These are phyloP conservation scores for Candida gigantensis DNA, from an alignment of 1,139 yeast species.

Conservation along the genomic window DNA sequence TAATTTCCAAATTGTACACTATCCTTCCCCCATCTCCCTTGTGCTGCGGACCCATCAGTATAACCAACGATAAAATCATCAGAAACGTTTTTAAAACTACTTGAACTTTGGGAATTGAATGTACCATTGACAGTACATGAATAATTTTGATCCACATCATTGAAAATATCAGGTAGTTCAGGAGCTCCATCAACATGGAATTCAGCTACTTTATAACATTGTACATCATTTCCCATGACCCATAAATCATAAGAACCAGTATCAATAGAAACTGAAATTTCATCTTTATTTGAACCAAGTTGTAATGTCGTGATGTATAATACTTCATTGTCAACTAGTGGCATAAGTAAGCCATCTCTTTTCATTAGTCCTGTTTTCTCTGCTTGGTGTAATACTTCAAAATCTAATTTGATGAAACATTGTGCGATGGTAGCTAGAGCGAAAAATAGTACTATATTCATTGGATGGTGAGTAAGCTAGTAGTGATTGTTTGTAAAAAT, in stretches of 20 bases:
- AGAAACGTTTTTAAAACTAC: conserved; percentile 5
- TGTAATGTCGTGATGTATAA: conserved; percentile 42
- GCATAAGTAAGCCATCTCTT: background rate
- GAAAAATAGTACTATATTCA: background rate
- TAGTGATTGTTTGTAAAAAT: too few relatives aligned
- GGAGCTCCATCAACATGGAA: conserved; percentile 9
- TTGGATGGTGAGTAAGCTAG: too few relatives aligned
- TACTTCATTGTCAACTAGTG: conserved; percentile 4
- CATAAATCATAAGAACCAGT: conserved; percentile 50
- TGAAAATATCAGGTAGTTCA: conserved; percentile 9
- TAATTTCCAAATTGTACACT: conserved; percentile 33
- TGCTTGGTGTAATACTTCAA: background rate
- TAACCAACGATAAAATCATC: conserved; percentile 29
- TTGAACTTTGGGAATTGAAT: conserved; percentile 11
- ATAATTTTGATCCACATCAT: conserved; percentile 10
- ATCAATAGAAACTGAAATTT: conserved; percentile 37
- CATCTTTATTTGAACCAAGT: conserved; percentile 34
- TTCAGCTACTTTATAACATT: conserved; percentile 40
- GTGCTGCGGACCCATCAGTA: conserved; percentile 41
- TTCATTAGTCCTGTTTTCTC: background rate
- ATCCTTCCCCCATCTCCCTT: conserved; percentile 62
- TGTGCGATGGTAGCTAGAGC: background rate
- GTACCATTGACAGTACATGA: conserved; percentile 15
- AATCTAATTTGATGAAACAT: background rate
- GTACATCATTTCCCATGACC: conserved; percentile 23